Evolutionary conservation across 805 yeast genomes (phyloP), one percentile per base, ranked within the genome.

Genomic region (Metschnikowia henanensis): DNA sequence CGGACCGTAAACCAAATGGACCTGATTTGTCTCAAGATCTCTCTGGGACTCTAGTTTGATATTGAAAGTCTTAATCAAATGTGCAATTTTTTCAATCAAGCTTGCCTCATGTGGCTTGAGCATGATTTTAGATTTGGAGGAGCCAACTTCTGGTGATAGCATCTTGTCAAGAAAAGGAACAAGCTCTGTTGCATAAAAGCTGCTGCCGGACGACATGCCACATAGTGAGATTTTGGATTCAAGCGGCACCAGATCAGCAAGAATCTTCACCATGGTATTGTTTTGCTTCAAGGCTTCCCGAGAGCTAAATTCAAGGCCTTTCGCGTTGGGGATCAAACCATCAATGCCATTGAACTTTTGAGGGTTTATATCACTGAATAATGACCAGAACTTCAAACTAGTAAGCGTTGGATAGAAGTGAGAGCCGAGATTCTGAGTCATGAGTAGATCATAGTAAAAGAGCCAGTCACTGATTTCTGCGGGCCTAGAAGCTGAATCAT

Each of bases 381-480:
- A 62, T 16, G 75, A 70, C 73, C 79, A 85, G 50, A 81, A 79
- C 43, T 81, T 84, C 56, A 85, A 57, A 0, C 83, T 78, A 0
- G 82, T 78, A 17, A 76, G 66, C 0, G 83, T 65, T 4, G 76
- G 69, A 55, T 87, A 90, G 18, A 76, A 67, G 20, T 72, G 65
- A 37, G 81, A 54, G 30, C 39, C 51, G 33, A 65, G 65, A 10
- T 48, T 50, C n/a, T 35, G 43, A 30, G 63, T 42, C 3, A 56
- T 61, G 59, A 84, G 62, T n/a, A 65, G 37, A 59, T 91, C 97
- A 49, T 82, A 77, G 58, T 85, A 87, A 51, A 65, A 76, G 22
- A 87, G 58, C 96, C 96, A 91, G 49, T 87, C 94, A 32, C 86
- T 76, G 7, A 89, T 66, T 20, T 62, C 66, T 12, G 77, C 62